A percentile compares a stretch with the other conserved stretches of the same genome.
Evolutionary conservation across 2,329 filamentous ascomycete genomes (phyloP).

Genomic region (Aspergillus nomiae): DNA sequence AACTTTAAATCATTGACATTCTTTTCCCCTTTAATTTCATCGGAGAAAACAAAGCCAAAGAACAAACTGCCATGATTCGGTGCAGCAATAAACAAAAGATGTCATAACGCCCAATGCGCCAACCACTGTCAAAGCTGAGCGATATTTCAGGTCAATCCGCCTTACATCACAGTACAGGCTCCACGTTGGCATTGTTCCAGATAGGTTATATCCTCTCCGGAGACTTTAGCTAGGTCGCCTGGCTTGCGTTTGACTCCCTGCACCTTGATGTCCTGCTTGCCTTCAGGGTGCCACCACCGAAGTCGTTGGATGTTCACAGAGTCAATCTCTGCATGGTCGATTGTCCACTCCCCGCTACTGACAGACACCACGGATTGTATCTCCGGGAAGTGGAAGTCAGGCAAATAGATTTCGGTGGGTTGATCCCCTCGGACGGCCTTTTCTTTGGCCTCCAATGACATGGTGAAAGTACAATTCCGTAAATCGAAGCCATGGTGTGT

Average conservation of each 20-base stretch:
- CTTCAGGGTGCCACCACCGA: slow-evolving; percentile 90
- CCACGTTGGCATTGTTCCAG: slow-evolving; percentile 61
- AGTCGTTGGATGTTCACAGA: slow-evolving; percentile 72
- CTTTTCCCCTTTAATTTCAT: neutral
- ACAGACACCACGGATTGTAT: slow-evolving; percentile 71
- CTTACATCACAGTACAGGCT: slow-evolving; percentile 55
- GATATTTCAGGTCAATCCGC: neutral
- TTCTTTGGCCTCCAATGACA: slow-evolving; percentile 66
- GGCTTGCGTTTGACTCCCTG: slow-evolving; percentile 69
- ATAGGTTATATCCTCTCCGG: slow-evolving; percentile 75
- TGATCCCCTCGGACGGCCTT: slow-evolving; percentile 60
- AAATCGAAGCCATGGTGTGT: slow-evolving; percentile 79
- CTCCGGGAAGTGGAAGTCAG: slow-evolving; percentile 88
- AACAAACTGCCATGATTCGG: neutral
- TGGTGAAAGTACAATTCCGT: slow-evolving; percentile 72
- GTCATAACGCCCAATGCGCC: neutral
- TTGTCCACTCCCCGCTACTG: slow-evolving; percentile 86
- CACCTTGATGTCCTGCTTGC: slow-evolving; percentile 77
- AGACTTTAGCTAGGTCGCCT: slow-evolving; percentile 44
- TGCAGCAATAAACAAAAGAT: neutral
- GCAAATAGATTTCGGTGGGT: slow-evolving; percentile 82
- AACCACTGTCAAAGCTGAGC: neutral
- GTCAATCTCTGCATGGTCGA: slow-evolving; percentile 71
- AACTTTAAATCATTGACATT: neutral
- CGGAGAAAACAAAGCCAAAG: neutral